A percentile compares a stretch with the other conserved stretches of the same genome.
Evolutionary conservation across 2,329 filamentous ascomycete genomes (phyloP).

Genomic region (Talaromyces funiculosus): DNA sequence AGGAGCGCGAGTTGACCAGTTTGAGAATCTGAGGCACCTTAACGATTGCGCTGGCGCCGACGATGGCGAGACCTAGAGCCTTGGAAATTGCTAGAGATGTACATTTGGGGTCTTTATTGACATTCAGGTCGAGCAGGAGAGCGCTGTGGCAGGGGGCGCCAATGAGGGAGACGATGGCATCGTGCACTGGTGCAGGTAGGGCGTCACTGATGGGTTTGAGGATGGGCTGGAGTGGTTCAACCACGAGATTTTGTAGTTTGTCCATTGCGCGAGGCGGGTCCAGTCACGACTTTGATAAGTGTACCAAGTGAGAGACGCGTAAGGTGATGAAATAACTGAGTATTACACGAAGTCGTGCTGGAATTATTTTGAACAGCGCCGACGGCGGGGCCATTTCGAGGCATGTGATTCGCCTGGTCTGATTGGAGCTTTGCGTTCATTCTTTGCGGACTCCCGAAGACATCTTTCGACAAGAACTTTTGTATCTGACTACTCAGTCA

Average conservation of each 20-base stretch:
- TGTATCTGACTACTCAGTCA: not conserved
- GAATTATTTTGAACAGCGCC: not conserved
- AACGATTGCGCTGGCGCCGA: constrained; percentile 81
- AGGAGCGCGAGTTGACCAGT: constrained; percentile 72
- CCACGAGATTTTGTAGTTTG: constrained; percentile 34
- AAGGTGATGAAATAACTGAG: not conserved
- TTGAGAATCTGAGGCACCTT: constrained; percentile 97
- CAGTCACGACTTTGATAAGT: not conserved
- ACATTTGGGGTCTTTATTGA: constrained; percentile 66
- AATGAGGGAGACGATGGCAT: constrained; percentile 72
- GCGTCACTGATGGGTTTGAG: constrained; percentile 65
- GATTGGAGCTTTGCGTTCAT: not conserved
- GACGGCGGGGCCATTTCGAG: not conserved
- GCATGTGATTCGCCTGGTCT: not conserved
- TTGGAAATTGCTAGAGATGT: constrained; percentile 88
- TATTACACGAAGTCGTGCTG: not conserved
- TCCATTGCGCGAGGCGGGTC: constrained; percentile 29
- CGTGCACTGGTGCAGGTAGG: constrained; percentile 67
- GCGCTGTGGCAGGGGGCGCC: constrained; percentile 79
- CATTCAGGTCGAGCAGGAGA: constrained; percentile 77
- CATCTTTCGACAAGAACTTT: not conserved
- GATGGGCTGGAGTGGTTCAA: constrained; percentile 41
- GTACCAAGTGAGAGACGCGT: not conserved
- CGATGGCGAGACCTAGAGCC: constrained; percentile 86
- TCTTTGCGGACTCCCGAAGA: constrained; percentile 5